Base-by-base conservation (phyloP, 176 grass and related monocot genomes). In the Bonia amplexicaulis region DNA sequence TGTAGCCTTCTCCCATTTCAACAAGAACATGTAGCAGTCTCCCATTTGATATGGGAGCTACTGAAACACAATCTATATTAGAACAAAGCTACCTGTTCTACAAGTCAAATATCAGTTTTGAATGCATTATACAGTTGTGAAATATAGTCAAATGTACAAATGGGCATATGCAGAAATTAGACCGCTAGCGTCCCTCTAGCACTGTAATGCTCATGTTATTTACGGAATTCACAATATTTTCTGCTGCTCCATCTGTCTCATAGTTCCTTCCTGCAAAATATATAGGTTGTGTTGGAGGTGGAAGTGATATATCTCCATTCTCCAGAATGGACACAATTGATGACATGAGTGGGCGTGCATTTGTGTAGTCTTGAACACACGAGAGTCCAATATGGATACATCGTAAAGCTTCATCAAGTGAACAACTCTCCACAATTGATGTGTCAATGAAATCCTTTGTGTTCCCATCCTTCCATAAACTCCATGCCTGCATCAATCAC, bases 311-410 rank as follows among this genome's bases (percentile, higher is more conserved):
- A 15, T 35, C 61, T 23, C 41, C 78, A 53, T 52, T 93, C 33
- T 79, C 74, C 17, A 93, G 23, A 85, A 93, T 85, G 68, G 26
- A 85, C 31, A 88, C 65, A 15, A 86, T 71, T 29, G 39, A 66
- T 69, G 88, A 83, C 80, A 93, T 93, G 1, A 63, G 76, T 62
- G 91, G 91, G 60, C 91, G 87, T 33, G 42, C 83, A 26, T 45
- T 20, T 6, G 91, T 76, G 58, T 25, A 2, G 23, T 93, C 82
- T 64, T 93, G 82, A 64, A 90, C 77, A 19, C 88, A 93, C 41
- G 88, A 11, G 4, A 93, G 55, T 3, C 66, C 88, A 6, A 93
- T 37, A 1, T 90, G 76, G 65, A 88, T 41, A 42, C 81, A 93
- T 47, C 51, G 84, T 10, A 73, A 81, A 27, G 82, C 67, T 77